Evolutionary conservation across 495 filamentous ascomycete genomes (phyloP), one percentile per base, ranked within the genome.

Genomic region (Lepraria neglecta): DNA sequence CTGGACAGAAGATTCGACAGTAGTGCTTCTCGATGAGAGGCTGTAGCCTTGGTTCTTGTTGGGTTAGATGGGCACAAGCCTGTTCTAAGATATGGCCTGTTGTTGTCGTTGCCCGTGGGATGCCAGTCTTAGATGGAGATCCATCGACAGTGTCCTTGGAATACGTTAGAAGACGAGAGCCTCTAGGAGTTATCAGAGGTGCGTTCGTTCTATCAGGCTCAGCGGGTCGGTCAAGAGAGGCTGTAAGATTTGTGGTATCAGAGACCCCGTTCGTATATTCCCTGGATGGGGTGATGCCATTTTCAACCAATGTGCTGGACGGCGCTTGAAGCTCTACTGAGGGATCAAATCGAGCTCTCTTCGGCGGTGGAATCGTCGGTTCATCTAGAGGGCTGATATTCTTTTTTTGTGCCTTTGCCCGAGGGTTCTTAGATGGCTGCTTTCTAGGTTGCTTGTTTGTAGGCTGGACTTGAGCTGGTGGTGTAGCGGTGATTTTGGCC

Each of bases 1-100:
- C 85, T 3, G 90, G 82, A 7, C 88, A 88, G 73, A 97, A 96
- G 14, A 94, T 69, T 43, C 75, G 69, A 69, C 94, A 98, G 54
- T 77, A 85, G 68, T 97, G 80, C 64, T 81, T 76, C 55, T 88
- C 84, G 63, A 97, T 84, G 14, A 97, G 74, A 0, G 81, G 74
- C 68, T 82, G 80, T 59, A 98, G 80, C 51, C 85, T 85, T 6
- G 87, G 76, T 62, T 96, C 92, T 17, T 87, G 80, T 24, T 78
- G 79, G 67, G 92, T 82, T 9, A 98, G 75, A 73, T 96, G 89
- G 14, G 82, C 84, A 63, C 84, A 79, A 15, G 90, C 94, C 70
- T 91, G 79, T 45, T 89, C 80, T 15, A 97, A 82, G 27, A 97
- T 75, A 42, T 80, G 87, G 24, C 79, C 83, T 4, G 87, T 90